Base-by-base conservation (phyloP, 352 stramenopile species). In the Phytopythium helicoides region DNA sequence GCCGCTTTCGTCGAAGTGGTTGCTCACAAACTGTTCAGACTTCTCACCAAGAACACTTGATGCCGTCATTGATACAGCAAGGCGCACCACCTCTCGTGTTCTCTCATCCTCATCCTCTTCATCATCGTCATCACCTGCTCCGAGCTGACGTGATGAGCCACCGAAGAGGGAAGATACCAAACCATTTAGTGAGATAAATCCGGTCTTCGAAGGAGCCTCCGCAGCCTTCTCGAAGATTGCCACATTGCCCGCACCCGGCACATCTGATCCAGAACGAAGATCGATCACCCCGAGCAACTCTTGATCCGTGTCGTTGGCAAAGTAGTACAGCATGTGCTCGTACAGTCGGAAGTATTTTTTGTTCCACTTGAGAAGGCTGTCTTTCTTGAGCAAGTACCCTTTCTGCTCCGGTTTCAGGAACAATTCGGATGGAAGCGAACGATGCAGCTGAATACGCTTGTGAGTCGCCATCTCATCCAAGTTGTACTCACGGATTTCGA, bases 351-450 rank as follows among this genome's bases (percentile, higher is more conserved):
- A 95, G 54, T 94, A 95, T 52, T 86, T 86, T 52, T 89, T 86
- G 59, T 89, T 90, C 86, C 86, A 95, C 70, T 94, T 93, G 31
- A 95, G 77, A 59, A 92, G 68, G 40, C 86, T 94, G 67, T 95
- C 86, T 38, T 94, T 95, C 58, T 92, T 92, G 10, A 92, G 60
- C 48, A 95, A 36, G 34, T 86, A 89, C 18, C 84, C 86, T 44
- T 92, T 87, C 38, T 91, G 67, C 36, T 92, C 81, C 1, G 83
- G 84, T 36, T 77, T 76, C 21, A 89, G 41, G 54, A 95, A 95
- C 16, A 95, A 58, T 35, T 91, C 60, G 1, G 86, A 92, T 7
- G 86, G 83, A 5, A 95, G 60, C 21, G 86, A 95, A 3, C 83
- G 71, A 45, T 92, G 83, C 34, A 95, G 60, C 41, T 95, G 86